These are phyloP conservation scores for Tolypocladium ovalisporum DNA, from an alignment of 2,329 filamentous ascomycete genomes.

Conservation along the genomic window DNA sequence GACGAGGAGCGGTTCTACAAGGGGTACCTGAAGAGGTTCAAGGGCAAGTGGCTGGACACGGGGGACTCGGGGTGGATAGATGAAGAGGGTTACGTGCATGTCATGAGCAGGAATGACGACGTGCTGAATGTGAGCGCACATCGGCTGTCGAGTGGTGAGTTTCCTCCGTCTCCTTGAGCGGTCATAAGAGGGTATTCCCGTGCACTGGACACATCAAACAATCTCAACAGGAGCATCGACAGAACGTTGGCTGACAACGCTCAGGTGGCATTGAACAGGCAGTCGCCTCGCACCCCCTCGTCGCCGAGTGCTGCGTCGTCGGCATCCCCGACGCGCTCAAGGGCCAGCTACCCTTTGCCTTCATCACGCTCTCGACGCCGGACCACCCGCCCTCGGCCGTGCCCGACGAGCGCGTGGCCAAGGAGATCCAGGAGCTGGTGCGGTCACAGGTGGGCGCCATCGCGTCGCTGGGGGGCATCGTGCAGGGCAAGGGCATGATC, in stretches of 20 bases:
- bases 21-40: conserved; percentile 73
- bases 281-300: conserved; percentile 65
- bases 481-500: conserved; percentile 77
- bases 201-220: neutral
- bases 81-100: conserved; percentile 53
- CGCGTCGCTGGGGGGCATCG: conserved; percentile 73
- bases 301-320: conserved; percentile 80
- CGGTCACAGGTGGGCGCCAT: conserved; percentile 79
- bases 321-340: conserved; percentile 79
- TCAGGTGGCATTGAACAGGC: conserved; percentile 81
- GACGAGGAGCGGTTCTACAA: conserved; percentile 80
- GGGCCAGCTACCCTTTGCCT: conserved; percentile 85
- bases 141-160: conserved; percentile 71
- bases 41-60: conserved; percentile 78
- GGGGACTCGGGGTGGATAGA: conserved; percentile 87
- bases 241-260: neutral
- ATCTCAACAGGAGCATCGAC: neutral
- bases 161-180: neutral
- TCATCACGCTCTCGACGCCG: conserved; percentile 48
- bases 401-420: conserved; percentile 29
- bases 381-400: conserved; percentile 40
- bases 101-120: conserved; percentile 64
- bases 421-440: conserved; percentile 63
- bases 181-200: neutral
- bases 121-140: conserved; percentile 95